Evolutionary conservation across 208 protist genomes (phyloP).

Genomic region (Porcisia deanei): DNA sequence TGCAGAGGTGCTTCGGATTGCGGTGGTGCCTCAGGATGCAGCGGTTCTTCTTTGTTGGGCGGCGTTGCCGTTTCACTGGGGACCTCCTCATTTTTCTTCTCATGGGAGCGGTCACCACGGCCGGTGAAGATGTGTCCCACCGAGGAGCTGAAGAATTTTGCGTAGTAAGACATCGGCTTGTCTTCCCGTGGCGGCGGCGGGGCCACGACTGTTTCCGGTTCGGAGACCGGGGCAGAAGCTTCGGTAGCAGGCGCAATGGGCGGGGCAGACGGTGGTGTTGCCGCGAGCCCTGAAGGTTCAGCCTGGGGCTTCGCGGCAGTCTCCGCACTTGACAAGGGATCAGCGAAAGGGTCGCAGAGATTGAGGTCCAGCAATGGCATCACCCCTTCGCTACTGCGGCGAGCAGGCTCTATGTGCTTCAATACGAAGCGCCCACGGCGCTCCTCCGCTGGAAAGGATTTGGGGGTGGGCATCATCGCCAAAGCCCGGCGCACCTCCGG

Average conservation of each 20-base stretch:
- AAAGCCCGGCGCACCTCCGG: constrained; percentile 61
- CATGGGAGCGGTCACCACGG: constrained; percentile 18
- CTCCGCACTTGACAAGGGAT: not conserved
- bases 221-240: constrained; percentile 8
- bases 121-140: constrained; percentile 51
- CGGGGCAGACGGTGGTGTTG: not conserved
- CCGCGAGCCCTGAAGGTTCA: not conserved
- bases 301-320: not conserved
- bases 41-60: constrained; percentile 8
- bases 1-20: constrained; percentile 7
- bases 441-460: constrained; percentile 6
- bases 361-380: constrained; percentile 24
- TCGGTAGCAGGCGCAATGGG: not conserved
- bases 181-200: constrained; percentile 3
- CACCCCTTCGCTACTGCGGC: not conserved
- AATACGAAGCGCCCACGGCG: constrained; percentile 46
- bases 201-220: not conserved
- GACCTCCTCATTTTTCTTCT: constrained; percentile 8
- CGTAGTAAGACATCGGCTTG: constrained; percentile 56
- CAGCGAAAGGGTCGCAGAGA: constrained; percentile 14
- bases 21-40: not conserved
- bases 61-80: not conserved
- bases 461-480: constrained; percentile 55
- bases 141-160: constrained; percentile 65
- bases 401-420: constrained; percentile 26